These are phyloP conservation scores for Fusarium sp. DNA, from an alignment of 2,329 filamentous ascomycete species.

Conservation along the genomic window DNA sequence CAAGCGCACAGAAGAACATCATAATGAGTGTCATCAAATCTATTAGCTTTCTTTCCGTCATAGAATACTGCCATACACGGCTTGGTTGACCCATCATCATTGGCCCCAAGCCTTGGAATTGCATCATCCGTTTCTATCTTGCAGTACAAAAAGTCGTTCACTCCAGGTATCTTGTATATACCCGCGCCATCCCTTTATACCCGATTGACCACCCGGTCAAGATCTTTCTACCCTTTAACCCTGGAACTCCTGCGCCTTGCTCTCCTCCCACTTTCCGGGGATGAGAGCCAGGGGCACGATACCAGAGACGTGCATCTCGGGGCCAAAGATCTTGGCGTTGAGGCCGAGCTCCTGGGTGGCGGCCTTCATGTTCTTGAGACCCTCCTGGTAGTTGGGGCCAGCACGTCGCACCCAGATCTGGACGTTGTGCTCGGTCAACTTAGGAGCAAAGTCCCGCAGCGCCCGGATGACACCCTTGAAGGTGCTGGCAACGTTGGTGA, in stretches of 20 bases:
- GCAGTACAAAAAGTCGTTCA: constrained; percentile 48
- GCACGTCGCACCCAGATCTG: constrained; percentile 94
- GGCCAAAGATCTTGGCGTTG: constrained; percentile 68
- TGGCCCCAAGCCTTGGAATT: constrained; percentile 38
- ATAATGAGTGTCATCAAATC: constrained; percentile 42
- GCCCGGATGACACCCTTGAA: constrained; percentile 99
- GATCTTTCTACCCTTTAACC: constrained; percentile 50
- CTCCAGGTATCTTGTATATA: constrained; percentile 36
- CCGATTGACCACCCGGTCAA: constrained; percentile 18
- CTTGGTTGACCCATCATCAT: constrained; percentile 34
- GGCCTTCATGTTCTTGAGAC: constrained; percentile 99
- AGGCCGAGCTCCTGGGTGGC: constrained; percentile 93
- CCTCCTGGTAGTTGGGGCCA: constrained; percentile 98
- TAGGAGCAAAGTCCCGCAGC: constrained; percentile 84
- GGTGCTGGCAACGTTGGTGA: constrained; percentile 98
- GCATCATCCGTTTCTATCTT: constrained; percentile 47
- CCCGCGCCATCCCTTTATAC: constrained; percentile 38
- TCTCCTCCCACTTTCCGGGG: constrained; percentile 69
- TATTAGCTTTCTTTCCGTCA: constrained; percentile 45
- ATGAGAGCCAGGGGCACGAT: constrained; percentile 91
- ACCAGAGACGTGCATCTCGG: constrained; percentile 95
- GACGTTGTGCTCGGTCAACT: constrained; percentile 93
- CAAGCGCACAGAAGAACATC: constrained; percentile 1
- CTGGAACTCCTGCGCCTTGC: constrained; percentile 67
- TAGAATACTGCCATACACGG: constrained; percentile 45